phyloP scores from a whole-genome alignment of 2,329 filamentous ascomycete genomes.

The Fusarium begoniae region DNA sequence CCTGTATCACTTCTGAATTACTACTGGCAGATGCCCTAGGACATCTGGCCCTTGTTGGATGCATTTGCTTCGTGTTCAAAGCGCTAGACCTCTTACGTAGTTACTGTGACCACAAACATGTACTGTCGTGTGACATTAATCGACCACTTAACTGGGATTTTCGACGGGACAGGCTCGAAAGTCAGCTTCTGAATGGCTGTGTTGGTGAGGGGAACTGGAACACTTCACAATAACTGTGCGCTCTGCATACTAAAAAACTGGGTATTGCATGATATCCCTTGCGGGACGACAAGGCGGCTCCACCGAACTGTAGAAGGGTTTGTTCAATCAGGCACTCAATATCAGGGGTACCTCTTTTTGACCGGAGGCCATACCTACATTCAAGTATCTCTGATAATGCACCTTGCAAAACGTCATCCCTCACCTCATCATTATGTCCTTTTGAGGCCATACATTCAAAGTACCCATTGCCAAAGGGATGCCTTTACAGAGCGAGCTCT shows the following conservation, averaged over 20 bases:
- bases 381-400: background rate
- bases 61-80: too few species aligned
- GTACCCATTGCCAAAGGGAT: background rate
- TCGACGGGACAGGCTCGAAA: background rate
- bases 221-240: background rate
- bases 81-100: too few species aligned
- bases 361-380: background rate
- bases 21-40: too few species aligned
- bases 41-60: background rate
- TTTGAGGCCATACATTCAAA: background rate
- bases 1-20: background rate
- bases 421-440: background rate
- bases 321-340: background rate
- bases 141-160: too few species aligned
- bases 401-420: too few species aligned
- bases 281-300: accelerated
- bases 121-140: background rate
- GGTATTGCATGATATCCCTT: background rate
- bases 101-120: background rate
- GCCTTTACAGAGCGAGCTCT: background rate
- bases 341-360: background rate
- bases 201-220: background rate
- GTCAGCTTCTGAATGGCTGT: background rate
- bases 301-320: background rate
- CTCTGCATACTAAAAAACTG: background rate